Base-by-base conservation (phyloP, 805 yeast genomes). In the Kazachstania bromeliacearum region DNA sequence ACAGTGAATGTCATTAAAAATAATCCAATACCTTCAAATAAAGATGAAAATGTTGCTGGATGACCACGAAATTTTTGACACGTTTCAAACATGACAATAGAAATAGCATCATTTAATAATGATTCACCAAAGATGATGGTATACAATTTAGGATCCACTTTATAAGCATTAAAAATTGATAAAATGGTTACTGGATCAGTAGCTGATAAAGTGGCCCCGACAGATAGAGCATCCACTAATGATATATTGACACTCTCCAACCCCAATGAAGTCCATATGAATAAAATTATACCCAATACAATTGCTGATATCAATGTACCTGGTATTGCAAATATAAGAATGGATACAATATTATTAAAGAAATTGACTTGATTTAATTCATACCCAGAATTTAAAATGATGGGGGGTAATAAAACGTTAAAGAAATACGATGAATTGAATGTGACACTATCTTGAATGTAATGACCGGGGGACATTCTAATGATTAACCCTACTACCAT, bases 41-140 rank as follows among this genome's bases (percentile, higher is more conserved):
- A 59, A n/a, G 84, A 77, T 10, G 82, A 70, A 43, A 85, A 67
- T 34, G 75, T 73, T 1, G 89, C 82, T 17, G 74, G 72, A 46
- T 83, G 79, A 31, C 95, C 97, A 51, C 88, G 94, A 60, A 92
- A 85, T 62, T 87, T 85, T 59, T 87, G 96, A 54, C 96, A 88
- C 0, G 99, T 92, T 64, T 92, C 98, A 64, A 92, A 92, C 95
- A 92, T 89, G 49, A 92, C 99, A 57, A 92, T 92, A 46, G 96
- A 87, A 41, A 92, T 94, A 25, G 99, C 99, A 65, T 92, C 99
- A 57, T 92, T 92, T 44, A 92, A 66, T 40, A 92, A 66, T 4
- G 96, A 84, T 62, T 92, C 99, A 34, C 99, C 99, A 59, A 92
- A 89, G 44, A 92, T 94, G 43, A 92, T 87, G 18, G 98, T 94